These are phyloP conservation scores for Leishmania tropica DNA, from an alignment of 208 protist species.

Conservation along the genomic window DNA sequence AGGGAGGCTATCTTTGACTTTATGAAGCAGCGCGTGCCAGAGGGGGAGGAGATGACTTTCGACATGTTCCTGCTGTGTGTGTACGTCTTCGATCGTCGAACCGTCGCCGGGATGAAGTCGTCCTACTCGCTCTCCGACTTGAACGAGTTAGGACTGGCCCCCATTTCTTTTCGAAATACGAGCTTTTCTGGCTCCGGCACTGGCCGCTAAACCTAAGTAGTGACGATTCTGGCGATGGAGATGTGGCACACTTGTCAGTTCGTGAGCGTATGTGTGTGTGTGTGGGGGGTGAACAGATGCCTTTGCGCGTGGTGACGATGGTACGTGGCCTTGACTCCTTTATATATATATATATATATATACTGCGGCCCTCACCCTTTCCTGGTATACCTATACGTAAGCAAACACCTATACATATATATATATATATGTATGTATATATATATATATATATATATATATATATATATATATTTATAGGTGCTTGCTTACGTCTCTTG, in stretches of 20 bases:
- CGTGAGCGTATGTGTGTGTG: neutral
- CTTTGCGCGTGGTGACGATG: neutral
- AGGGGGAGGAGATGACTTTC: constrained; percentile 54
- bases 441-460: neutral
- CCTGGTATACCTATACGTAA: neutral
- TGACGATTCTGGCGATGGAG: neutral
- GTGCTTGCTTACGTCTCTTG: neutral
- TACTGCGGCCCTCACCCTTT: neutral
- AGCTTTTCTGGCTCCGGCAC: constrained; percentile 54
- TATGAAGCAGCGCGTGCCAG: constrained; percentile 46
- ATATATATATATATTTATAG: neutral
- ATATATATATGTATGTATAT: neutral
- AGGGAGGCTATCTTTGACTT: constrained; percentile 81
- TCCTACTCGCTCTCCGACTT: constrained; percentile 38
- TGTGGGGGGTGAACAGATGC: neutral
- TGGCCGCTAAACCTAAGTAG: constrained; percentile 10
- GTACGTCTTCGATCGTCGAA: constrained; percentile 70
- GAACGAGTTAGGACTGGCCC: constrained; percentile 45
- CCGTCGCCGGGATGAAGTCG: constrained; percentile 10
- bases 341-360: too few relatives aligned
- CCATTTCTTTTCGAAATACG: constrained; percentile 55
- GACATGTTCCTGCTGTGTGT: constrained; percentile 70
- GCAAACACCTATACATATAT: too few relatives aligned
- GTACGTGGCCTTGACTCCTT: neutral
- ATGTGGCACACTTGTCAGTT: neutral